Percentiles rank a stretch among this genome's conserved stretches.
Conservation (phyloP, 1,139 yeast genomes). For the Blastobotrys raffinosifermentans region DNA sequence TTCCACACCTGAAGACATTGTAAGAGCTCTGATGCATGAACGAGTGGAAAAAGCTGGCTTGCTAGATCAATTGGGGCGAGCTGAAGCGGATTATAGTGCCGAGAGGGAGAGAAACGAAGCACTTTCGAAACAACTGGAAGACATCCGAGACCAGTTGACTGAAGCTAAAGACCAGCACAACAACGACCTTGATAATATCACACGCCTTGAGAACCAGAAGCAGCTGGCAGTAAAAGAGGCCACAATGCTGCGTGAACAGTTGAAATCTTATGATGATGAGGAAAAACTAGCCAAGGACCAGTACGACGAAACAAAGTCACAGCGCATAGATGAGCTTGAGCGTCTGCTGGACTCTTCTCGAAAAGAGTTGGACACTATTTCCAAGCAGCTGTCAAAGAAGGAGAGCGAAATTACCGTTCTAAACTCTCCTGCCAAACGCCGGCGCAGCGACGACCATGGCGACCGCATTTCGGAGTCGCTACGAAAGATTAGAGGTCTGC, state of each 20-base stretch:
- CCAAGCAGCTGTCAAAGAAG: conserved; percentile 34
- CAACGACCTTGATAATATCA: conserved; percentile 33
- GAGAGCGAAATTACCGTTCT: conserved; percentile 26
- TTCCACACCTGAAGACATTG: conserved; percentile 31
- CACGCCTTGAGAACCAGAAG: conserved; percentile 49
- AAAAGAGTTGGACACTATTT: conserved; percentile 44
- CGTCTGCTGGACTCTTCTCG: conserved; percentile 53
- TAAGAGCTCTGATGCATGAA: conserved; percentile 27
- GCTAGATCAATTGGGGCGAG: conserved; percentile 30
- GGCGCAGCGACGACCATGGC: conserved; percentile 22
- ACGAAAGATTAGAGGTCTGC: conserved; percentile 28
- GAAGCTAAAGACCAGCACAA: conserved; percentile 31
- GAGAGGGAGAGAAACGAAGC: conserved; percentile 19
- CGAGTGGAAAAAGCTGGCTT: conserved; percentile 31
- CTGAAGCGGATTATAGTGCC: conserved; percentile 31
- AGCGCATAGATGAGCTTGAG: conserved; percentile 42
- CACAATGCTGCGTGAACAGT: conserved; percentile 48
- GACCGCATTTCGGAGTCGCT: conserved; percentile 35
- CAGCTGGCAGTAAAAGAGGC: conserved; percentile 56
- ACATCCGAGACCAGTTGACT: conserved; percentile 35
- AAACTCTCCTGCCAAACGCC: conserved; percentile 22
- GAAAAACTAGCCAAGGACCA: conserved; percentile 21
- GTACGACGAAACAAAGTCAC: conserved; percentile 13
- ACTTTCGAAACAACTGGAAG: conserved; percentile 29
- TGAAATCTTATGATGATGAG: conserved; percentile 35